A percentile compares a stretch with the other conserved stretches of the same genome.
These are phyloP conservation scores for Plasmodium billcollinsi DNA, from an alignment of 169 alveolate species.

Conservation along the genomic window DNA sequence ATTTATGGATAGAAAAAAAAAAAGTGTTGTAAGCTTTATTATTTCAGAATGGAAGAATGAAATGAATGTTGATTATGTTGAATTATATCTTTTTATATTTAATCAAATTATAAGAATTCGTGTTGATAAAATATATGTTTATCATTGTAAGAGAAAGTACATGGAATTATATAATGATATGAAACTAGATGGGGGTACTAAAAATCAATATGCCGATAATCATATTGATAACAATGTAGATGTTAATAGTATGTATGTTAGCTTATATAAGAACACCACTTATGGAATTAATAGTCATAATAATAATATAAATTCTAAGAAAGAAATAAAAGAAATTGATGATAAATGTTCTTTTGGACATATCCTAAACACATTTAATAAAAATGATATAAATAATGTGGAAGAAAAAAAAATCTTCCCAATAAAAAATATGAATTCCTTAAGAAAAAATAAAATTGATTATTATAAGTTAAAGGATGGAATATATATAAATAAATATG, in stretches of 20 bases:
- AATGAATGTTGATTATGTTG: constrained; percentile 38
- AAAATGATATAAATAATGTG: background rate
- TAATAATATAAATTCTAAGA: background rate
- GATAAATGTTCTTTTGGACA: background rate
- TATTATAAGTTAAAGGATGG: constrained; percentile 49
- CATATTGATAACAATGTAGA: too few species aligned
- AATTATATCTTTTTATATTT: constrained; percentile 37
- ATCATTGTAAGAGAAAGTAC: constrained; percentile 6
- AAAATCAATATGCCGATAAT: too few species aligned
- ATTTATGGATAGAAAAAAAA: background rate
- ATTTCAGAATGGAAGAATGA: constrained; percentile 13
- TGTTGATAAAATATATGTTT: constrained; percentile 19
- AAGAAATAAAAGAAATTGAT: background rate
- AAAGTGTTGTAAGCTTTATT: background rate
- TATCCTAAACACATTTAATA: background rate
- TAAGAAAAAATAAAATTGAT: constrained; percentile 2
- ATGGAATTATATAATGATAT: background rate
- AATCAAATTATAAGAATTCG: constrained; percentile 28
- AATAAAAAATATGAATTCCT: background rate
- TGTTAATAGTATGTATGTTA: too few species aligned
- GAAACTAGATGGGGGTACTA: too few species aligned
- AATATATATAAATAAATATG: constrained; percentile 27
- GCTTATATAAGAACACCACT: background rate
- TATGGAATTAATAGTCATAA: background rate
- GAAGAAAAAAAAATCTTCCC: constrained; percentile 17